Evolutionary conservation across 1,284 basidiomycete species (phyloP).

Genomic region (Malassezia equina): DNA sequence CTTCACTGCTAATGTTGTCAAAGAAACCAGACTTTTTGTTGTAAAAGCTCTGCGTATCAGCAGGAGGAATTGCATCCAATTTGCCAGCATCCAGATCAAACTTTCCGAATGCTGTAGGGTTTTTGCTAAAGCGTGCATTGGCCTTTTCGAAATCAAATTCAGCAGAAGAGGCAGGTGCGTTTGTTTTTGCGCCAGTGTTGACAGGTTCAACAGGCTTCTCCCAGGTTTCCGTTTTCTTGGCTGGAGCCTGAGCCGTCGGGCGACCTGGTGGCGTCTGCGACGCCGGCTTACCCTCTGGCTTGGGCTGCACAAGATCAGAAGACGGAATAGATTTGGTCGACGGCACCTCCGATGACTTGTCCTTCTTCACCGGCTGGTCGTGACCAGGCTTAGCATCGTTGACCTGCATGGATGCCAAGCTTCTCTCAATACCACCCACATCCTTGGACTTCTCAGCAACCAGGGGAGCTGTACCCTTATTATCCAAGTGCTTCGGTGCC

Average conservation of each 20-base stretch:
- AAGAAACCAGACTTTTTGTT: constrained; percentile 45
- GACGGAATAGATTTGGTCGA: background rate
- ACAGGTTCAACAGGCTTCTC: background rate
- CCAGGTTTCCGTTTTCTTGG: background rate
- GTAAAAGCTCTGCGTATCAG: constrained; percentile 29
- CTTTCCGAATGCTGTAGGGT: background rate
- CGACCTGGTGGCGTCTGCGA: background rate
- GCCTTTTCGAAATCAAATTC: constrained; percentile 46
- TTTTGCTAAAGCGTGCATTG: constrained; percentile 42
- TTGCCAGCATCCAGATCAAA: constrained; percentile 7
- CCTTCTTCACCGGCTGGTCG: background rate
- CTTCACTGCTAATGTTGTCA: constrained; percentile 42
- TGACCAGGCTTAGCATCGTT: constrained; percentile 9
- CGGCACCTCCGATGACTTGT: background rate
- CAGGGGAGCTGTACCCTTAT: constrained; percentile 1
- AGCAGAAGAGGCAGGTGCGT: constrained; percentile 20
- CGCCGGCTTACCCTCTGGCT: background rate
- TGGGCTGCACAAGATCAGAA: background rate
- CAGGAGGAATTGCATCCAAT: constrained; percentile 37
- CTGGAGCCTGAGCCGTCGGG: background rate
- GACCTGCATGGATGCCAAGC: background rate
- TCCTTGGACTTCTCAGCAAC: constrained; percentile 21
- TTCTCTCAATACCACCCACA: background rate
- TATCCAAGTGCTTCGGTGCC: constrained; percentile 3
- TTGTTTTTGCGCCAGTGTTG: background rate